Percentiles rank a stretch among this genome's conserved stretches.
These are phyloP conservation scores for Emericellopsis cladophorae DNA, from an alignment of 2,329 filamentous ascomycete genomes.

Conservation along the genomic window DNA sequence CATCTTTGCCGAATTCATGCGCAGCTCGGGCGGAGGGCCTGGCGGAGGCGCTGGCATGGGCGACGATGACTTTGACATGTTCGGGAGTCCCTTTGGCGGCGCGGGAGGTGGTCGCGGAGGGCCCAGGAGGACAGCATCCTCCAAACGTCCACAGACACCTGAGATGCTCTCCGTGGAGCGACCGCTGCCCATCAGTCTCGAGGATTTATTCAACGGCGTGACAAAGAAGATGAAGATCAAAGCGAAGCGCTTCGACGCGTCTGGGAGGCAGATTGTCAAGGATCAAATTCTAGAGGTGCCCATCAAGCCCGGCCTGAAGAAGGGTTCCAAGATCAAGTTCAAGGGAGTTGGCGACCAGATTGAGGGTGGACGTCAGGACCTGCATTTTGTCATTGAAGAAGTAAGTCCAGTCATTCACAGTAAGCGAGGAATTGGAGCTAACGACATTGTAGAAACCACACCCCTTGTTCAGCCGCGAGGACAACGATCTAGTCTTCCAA, in stretches of 20 bases:
- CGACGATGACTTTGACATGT: constrained; percentile 35
- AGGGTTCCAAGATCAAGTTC: constrained; percentile 97
- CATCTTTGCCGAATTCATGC: constrained; percentile 78
- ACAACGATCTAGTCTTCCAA: constrained; percentile 71
- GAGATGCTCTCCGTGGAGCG: constrained; percentile 89
- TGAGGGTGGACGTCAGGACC: constrained; percentile 86
- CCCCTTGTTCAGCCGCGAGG: constrained; percentile 70
- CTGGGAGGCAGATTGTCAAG: constrained; percentile 71
- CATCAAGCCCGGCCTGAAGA: constrained; percentile 91
- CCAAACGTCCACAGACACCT: constrained; percentile 35
- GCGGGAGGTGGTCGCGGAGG: not conserved
- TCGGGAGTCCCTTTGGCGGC: constrained; percentile 29
- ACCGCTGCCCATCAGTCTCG: constrained; percentile 65
- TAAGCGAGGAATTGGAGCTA: constrained; percentile 15
- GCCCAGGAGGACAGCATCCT: not conserved
- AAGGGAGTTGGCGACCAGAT: constrained; percentile 96
- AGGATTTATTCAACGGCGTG: constrained; percentile 77
- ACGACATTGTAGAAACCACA: constrained; percentile 63
- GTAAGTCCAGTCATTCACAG: constrained; percentile 32
- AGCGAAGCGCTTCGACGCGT: constrained; percentile 78
- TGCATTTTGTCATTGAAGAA: constrained; percentile 92
- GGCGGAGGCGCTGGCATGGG: constrained; percentile 24
- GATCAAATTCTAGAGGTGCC: constrained; percentile 89
- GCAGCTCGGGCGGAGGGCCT: constrained; percentile 34
- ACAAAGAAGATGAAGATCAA: constrained; percentile 99